Percentiles rank a stretch among this genome's conserved stretches.
These are phyloP conservation scores for Aspergillus fijiensis DNA, from an alignment of 2,329 filamentous ascomycete genomes.

Conservation along the genomic window DNA sequence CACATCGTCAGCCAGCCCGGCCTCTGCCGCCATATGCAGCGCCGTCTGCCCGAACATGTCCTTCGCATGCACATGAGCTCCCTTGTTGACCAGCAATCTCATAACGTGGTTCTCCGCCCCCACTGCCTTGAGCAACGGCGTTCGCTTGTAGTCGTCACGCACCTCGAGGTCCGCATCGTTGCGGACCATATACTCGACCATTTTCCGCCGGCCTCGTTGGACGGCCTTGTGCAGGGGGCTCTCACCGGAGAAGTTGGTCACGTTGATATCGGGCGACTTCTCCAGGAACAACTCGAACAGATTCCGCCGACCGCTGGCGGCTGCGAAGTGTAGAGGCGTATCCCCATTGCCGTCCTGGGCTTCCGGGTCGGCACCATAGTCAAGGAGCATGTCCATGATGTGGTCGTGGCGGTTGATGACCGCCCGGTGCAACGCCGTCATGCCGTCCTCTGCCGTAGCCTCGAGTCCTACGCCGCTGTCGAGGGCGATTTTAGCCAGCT, in stretches of 20 bases:
- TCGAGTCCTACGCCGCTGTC: slow-evolving; percentile 17
- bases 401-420: slow-evolving; percentile 23
- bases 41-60: slow-evolving; percentile 27
- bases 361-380: slow-evolving; percentile 24
- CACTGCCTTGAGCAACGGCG: slow-evolving; percentile 24
- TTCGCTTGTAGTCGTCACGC: slow-evolving; percentile 24
- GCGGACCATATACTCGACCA: slow-evolving; percentile 29
- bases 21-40: slow-evolving; percentile 25
- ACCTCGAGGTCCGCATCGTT: slow-evolving; percentile 26
- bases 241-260: slow-evolving; percentile 27
- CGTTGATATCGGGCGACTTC: slow-evolving; percentile 25
- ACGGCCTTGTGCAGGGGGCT: slow-evolving; percentile 32
- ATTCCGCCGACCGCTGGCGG: slow-evolving; percentile 15
- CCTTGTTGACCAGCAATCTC: slow-evolving; percentile 22
- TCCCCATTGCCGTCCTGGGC: slow-evolving; percentile 28
- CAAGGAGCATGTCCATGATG: slow-evolving; percentile 26
- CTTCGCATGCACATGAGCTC: slow-evolving; percentile 18
- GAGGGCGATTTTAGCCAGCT: slow-evolving; percentile 18
- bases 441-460: slow-evolving; percentile 18
- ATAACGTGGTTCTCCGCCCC: slow-evolving; percentile 21
- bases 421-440: slow-evolving; percentile 24
- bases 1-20: slow-evolving; percentile 21
- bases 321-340: slow-evolving; percentile 25
- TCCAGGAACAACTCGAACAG: slow-evolving; percentile 25
- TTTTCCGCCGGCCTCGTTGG: slow-evolving; percentile 26